A percentile compares a stretch with the other conserved stretches of the same genome.
These are phyloP conservation scores for Kuraishia ogatae DNA, from an alignment of 805 yeast species.

Conservation along the genomic window DNA sequence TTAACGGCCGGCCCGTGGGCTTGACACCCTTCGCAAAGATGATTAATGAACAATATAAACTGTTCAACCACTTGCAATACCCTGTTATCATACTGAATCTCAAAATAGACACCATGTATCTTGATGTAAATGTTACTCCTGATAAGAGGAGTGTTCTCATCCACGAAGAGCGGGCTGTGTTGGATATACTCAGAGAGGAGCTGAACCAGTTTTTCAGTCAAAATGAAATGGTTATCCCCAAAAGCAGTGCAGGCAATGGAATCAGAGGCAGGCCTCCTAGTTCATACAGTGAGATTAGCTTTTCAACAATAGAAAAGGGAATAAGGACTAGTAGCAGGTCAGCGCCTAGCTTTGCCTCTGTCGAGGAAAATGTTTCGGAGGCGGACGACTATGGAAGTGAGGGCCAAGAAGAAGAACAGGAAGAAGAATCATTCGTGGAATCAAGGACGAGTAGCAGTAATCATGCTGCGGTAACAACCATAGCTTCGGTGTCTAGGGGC, in stretches of 20 bases:
- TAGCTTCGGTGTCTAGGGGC: too few species aligned
- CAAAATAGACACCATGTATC: constrained; percentile 33
- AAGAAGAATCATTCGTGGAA: neutral
- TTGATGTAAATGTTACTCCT: constrained; percentile 90
- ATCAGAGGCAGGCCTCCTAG: neutral
- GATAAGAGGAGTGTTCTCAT: constrained; percentile 72
- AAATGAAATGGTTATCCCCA: constrained; percentile 18
- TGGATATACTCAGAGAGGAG: constrained; percentile 46
- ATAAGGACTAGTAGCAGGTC: neutral
- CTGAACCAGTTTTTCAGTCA: constrained; percentile 37
- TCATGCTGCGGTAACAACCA: too few species aligned
- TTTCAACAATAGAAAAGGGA: neutral
- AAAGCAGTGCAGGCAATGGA: constrained; percentile 4
- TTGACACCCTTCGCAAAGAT: constrained; percentile 46
- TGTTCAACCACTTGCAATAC: constrained; percentile 60
- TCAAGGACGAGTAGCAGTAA: too few species aligned
- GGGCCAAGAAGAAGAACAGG: constrained; percentile 4
- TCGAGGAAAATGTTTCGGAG: too few species aligned
- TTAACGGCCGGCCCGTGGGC: constrained; percentile 70
- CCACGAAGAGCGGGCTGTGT: constrained; percentile 53
- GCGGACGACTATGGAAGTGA: neutral
- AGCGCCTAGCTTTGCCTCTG: too few species aligned
- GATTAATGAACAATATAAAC: constrained; percentile 66
- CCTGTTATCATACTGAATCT: constrained; percentile 67
- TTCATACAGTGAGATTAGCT: neutral